These are phyloP conservation scores for Paramecium octaurelia DNA, from an alignment of 73 alveolate genomes.

Conservation along the genomic window DNA sequence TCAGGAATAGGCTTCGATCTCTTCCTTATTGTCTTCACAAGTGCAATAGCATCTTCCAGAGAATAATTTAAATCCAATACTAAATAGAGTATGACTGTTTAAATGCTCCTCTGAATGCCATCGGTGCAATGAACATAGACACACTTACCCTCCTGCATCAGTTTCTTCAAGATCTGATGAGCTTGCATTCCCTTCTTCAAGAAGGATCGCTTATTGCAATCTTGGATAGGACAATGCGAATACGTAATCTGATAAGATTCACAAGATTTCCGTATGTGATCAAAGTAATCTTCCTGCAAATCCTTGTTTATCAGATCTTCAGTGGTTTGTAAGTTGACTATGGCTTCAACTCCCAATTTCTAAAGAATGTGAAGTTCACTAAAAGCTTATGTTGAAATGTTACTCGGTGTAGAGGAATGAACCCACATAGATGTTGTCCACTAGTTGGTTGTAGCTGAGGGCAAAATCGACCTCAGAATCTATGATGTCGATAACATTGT, in stretches of 20 bases:
- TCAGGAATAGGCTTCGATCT: not conserved
- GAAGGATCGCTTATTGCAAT: not conserved
- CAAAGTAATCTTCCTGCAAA: not conserved
- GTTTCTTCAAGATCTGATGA: not conserved
- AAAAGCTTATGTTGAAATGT: not conserved
- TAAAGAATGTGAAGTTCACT: slow-evolving; percentile 8
- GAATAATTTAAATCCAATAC: not conserved
- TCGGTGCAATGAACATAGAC: slow-evolving; percentile 29
- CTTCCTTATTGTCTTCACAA: not conserved
- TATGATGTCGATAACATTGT: not conserved
- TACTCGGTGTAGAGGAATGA: not conserved
- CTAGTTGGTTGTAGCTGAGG: not conserved
- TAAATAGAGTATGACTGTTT: slow-evolving; percentile 24
- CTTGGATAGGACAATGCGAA: not conserved
- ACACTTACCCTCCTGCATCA: not conserved
- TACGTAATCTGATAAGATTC: not conserved
- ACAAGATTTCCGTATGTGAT: not conserved
- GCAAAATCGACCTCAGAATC: not conserved
- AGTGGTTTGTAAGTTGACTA: not conserved
- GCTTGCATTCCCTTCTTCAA: not conserved
- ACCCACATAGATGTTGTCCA: not conserved
- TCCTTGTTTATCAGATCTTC: not conserved
- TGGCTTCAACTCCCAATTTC: not conserved
- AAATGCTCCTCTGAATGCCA: slow-evolving; percentile 18
- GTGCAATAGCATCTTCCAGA: not conserved